phyloP scores from a whole-genome alignment of 2,329 filamentous ascomycete genomes.

The Balansia obtecta region DNA sequence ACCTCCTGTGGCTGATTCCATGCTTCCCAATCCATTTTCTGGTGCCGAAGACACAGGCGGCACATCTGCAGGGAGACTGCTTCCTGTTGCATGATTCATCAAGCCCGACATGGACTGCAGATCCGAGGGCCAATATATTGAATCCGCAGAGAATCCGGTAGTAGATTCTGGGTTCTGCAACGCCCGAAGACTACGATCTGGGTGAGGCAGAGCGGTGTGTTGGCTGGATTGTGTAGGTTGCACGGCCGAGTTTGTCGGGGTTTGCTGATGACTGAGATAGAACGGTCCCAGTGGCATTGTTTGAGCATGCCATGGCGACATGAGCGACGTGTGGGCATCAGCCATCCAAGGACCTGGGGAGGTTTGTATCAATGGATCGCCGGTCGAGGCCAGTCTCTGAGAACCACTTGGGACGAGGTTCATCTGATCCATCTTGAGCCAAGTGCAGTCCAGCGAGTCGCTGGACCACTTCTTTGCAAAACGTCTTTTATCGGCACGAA shows the following conservation, averaged over 20 bases:
- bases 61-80: background rate
- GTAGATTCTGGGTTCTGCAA: background rate
- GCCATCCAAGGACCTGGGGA: slow-evolving; percentile 14
- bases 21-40: background rate
- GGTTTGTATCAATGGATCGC: slow-evolving; percentile 16
- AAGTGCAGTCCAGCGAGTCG: background rate
- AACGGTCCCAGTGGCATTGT: background rate
- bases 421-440: slow-evolving; percentile 16
- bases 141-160: background rate
- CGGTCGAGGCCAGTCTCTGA: slow-evolving; percentile 12
- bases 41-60: background rate
- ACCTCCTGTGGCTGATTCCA: background rate
- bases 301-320: slow-evolving; percentile 14
- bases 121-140: background rate
- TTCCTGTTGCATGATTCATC: background rate
- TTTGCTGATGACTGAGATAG: slow-evolving; percentile 1
- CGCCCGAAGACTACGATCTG: slow-evolving; percentile 1
- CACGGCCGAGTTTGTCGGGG: background rate
- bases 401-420: slow-evolving; percentile 14
- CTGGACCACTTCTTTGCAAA: background rate
- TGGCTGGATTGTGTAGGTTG: slow-evolving; percentile 1
- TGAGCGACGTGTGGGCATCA: slow-evolving; percentile 10
- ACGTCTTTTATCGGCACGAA: background rate
- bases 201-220: slow-evolving; percentile 5
- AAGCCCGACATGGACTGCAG: background rate